Percentiles rank a stretch among this genome's conserved stretches.
Conservation (phyloP, 2,329 filamentous ascomycete genomes). For the Cladosporium sp. region DNA sequence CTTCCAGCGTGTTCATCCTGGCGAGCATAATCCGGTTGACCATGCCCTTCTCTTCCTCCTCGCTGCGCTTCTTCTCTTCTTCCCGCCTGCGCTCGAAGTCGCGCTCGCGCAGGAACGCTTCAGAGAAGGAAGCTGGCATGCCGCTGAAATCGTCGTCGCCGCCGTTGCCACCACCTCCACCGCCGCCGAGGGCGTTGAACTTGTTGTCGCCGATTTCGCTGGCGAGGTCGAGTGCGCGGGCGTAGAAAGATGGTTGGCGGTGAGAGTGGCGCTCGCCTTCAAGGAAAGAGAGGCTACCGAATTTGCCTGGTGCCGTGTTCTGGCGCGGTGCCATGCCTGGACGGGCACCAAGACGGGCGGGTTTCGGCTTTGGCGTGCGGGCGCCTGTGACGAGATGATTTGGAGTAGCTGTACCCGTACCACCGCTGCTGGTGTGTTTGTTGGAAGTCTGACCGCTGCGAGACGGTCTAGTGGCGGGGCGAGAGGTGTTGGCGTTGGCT, state of each 20-base stretch:
- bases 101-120: slow-evolving; percentile 50
- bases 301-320: slow-evolving; percentile 22
- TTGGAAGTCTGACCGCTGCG: slow-evolving; percentile 21
- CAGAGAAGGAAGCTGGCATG: slow-evolving; percentile 34
- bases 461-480: slow-evolving; percentile 18
- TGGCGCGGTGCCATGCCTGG: slow-evolving; percentile 15
- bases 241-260: slow-evolving; percentile 61
- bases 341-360: slow-evolving; percentile 23
- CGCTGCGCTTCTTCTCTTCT: slow-evolving; percentile 33
- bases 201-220: slow-evolving; percentile 66
- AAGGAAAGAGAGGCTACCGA: slow-evolving; percentile 20
- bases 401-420: slow-evolving; percentile 37
- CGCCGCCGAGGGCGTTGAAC: slow-evolving; percentile 57
- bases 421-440: slow-evolving; percentile 26
- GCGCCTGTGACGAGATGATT: background rate
- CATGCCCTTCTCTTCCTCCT: slow-evolving; percentile 63
- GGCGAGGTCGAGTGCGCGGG: slow-evolving; percentile 59
- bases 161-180: slow-evolving; percentile 39
- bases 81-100: slow-evolving; percentile 46
- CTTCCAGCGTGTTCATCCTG: slow-evolving; percentile 88
- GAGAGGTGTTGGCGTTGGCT: slow-evolving; percentile 35
- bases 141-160: slow-evolving; percentile 13
- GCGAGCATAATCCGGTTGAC: slow-evolving; percentile 76
- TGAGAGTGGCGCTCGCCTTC: slow-evolving; percentile 27
- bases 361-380: slow-evolving; percentile 44